Evolutionary conservation across 2,329 filamentous ascomycete species (phyloP).

Genomic region (Talaromyces pinophilus): DNA sequence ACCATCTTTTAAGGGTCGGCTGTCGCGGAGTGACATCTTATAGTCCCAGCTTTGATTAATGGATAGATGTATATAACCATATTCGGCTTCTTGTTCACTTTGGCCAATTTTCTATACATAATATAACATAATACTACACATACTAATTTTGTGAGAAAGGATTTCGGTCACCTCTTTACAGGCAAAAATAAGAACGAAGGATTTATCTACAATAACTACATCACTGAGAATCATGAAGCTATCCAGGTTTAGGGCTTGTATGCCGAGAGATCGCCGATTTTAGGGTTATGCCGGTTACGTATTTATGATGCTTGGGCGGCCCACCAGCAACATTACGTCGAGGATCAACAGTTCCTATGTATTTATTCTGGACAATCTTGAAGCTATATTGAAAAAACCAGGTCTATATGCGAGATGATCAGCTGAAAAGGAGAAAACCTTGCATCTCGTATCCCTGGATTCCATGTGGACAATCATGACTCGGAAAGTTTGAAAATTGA

Average conservation of each 20-base stretch:
- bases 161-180: no score
- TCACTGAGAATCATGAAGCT: background rate
- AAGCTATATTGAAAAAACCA: background rate
- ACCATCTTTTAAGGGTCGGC: constrained; percentile 2
- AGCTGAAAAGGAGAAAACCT: background rate
- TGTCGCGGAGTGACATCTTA: background rate
- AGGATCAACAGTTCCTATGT: background rate
- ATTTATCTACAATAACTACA: no score
- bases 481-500: background rate
- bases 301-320: background rate
- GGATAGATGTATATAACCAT: background rate
- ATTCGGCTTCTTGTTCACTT: background rate
- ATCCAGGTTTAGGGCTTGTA: background rate
- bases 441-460: constrained; percentile 1
- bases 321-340: background rate
- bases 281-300: background rate
- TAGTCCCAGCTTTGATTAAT: background rate
- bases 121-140: background rate
- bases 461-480: background rate
- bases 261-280: background rate
- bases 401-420: background rate
- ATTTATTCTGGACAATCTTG: background rate
- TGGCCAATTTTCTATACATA: background rate
- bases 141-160: background rate
- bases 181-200: no score